Evolutionary conservation across 192 early-diverging fungal species (phyloP).

Genomic region (Backusella circina): DNA sequence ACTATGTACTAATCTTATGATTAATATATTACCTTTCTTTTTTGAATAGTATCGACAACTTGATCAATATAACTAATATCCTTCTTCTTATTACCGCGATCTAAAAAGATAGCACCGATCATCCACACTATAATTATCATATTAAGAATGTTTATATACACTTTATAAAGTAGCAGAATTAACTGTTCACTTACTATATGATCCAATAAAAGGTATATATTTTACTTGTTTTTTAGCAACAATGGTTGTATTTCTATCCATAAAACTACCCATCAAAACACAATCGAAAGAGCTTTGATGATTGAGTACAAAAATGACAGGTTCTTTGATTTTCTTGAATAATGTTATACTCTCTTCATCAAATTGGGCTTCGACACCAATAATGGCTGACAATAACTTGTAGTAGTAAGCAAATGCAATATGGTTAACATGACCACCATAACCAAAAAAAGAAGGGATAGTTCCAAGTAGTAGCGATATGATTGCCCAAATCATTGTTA

Average conservation of each 20-base stretch:
- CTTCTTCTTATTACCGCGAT: constrained; percentile 71
- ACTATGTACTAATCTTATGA: background rate
- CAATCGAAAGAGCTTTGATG: constrained; percentile 83
- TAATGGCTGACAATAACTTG: constrained; percentile 43
- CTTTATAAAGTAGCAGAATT: background rate
- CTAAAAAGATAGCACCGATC: constrained; percentile 81
- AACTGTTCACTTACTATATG: constrained; percentile 61
- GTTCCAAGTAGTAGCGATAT: background rate
- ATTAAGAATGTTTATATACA: background rate
- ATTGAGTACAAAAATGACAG: constrained; percentile 74
- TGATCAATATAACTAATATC: constrained; percentile 68
- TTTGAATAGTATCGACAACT: constrained; percentile 69
- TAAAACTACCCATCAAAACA: constrained; percentile 60
- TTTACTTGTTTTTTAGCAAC: constrained; percentile 69
- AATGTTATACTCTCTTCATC: constrained; percentile 48
- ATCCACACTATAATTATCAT: constrained; percentile 50
- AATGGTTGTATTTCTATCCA: constrained; percentile 60
- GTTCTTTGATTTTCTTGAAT: constrained; percentile 34
- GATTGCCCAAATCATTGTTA: background rate
- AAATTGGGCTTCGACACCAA: constrained; percentile 59
- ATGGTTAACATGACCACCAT: background rate
- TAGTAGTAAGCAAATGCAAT: constrained; percentile 29
- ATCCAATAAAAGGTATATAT: constrained; percentile 69
- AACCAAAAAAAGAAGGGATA: background rate
- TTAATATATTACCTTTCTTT: constrained; percentile 55